Conservation (phyloP, 495 filamentous ascomycete species). For the Friedmanniomyces simplex region DNA sequence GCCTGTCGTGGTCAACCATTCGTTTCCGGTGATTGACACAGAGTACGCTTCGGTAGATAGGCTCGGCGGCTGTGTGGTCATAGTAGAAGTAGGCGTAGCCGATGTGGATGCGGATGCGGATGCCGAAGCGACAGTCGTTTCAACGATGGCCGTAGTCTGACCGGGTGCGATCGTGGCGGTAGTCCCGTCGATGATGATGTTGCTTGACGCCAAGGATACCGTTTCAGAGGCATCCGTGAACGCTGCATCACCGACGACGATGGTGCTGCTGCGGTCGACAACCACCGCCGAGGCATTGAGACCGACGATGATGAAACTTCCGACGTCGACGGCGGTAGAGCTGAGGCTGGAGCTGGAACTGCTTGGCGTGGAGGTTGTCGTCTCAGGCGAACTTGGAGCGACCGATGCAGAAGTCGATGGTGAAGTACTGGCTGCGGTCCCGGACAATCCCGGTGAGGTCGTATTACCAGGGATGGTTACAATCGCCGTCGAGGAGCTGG, state of each 20-base stretch:
- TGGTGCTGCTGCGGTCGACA: background rate
- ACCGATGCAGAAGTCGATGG: no score
- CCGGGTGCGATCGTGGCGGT: background rate
- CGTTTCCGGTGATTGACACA: background rate
- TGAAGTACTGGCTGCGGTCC: no score
- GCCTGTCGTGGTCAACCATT: slow-evolving; percentile 2
- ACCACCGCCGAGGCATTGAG: background rate
- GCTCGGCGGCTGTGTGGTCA: background rate
- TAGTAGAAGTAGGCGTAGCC: background rate
- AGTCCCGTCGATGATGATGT: background rate
- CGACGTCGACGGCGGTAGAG: background rate
- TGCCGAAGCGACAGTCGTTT: background rate
- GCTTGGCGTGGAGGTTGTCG: background rate
- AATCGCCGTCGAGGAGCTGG: no score
- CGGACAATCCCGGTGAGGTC: no score
- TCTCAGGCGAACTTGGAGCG: background rate
- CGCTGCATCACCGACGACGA: background rate
- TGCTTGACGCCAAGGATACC: background rate
- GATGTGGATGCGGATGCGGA: background rate
- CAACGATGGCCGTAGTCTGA: background rate
- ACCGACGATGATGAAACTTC: background rate
- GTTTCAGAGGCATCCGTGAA: background rate
- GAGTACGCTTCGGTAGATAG: background rate
- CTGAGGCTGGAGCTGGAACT: no score
- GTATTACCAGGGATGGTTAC: no score